phyloP scores from a whole-genome alignment of 306 rosid species.

The Gynostemma pentaphyllum region DNA sequence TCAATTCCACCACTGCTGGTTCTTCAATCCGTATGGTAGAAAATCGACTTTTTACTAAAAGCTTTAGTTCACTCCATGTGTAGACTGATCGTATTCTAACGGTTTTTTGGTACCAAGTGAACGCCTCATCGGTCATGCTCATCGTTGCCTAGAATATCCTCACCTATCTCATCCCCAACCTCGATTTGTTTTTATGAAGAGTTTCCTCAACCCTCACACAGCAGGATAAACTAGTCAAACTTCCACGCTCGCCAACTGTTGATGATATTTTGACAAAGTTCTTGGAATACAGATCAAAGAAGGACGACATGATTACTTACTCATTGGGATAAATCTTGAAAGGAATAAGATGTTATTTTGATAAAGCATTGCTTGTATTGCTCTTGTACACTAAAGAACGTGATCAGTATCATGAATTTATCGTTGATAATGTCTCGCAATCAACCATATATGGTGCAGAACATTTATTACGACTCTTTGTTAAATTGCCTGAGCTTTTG shows the following conservation, averaged over 20 bases:
- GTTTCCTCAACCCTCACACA: too few species aligned
- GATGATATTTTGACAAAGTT: constrained; percentile 82
- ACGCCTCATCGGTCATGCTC: too few species aligned
- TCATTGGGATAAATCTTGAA: constrained; percentile 65
- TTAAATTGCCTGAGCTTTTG: constrained; percentile 89
- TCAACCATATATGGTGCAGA: constrained; percentile 89
- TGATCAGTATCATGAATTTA: constrained; percentile 55
- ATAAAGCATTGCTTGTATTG: constrained; percentile 78
- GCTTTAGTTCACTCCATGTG: too few species aligned
- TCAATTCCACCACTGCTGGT: too few species aligned
- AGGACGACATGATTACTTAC: constrained; percentile 64
- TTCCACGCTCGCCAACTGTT: constrained; percentile 94
- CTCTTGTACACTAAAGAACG: constrained; percentile 88
- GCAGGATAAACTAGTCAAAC: constrained; percentile 92
- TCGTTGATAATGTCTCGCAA: constrained; percentile 54
- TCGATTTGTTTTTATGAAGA: too few species aligned
- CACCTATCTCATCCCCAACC: too few species aligned
- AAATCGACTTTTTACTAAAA: too few species aligned
- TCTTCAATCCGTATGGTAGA: too few species aligned
- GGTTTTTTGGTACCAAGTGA: too few species aligned
- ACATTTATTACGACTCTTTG: constrained; percentile 89
- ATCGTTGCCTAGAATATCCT: too few species aligned
- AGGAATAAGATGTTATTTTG: constrained; percentile 90
- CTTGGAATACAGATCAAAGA: constrained; percentile 78
- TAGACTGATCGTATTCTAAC: too few species aligned